These are phyloP conservation scores for Nicotiana tabacum DNA, from an alignment of 257 asterid genomes.

Conservation along the genomic window DNA sequence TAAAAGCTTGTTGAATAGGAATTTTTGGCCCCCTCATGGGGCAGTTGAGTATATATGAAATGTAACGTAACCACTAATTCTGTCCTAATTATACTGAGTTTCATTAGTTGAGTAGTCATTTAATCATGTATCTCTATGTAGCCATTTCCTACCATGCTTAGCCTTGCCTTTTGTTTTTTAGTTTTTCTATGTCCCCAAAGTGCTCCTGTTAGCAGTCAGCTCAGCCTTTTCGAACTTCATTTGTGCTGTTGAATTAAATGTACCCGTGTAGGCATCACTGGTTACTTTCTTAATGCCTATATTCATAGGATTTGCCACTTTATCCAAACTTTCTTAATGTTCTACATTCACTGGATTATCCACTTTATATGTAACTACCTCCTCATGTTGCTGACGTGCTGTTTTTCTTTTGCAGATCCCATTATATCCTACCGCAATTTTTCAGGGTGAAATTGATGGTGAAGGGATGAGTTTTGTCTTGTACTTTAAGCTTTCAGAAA, in stretches of 20 bases:
- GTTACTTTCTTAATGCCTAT: background rate
- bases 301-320: background rate
- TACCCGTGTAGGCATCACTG: background rate
- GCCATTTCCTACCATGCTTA: background rate
- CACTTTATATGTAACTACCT: background rate
- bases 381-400: background rate
- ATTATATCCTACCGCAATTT: conserved; percentile 39
- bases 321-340: background rate
- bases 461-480: conserved; percentile 48
- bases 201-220: background rate
- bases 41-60: background rate
- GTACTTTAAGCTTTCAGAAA: conserved; percentile 43
- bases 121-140: background rate
- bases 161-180: background rate
- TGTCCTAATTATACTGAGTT: background rate
- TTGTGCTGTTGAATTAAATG: background rate
- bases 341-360: background rate
- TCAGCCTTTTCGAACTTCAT: background rate
- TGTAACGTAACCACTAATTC: background rate
- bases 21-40: background rate
- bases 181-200: background rate
- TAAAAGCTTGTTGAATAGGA: background rate
- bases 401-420: conserved; percentile 32
- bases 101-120: background rate
- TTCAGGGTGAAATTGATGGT: conserved; percentile 50